A percentile compares a stretch with the other conserved stretches of the same genome.
Evolutionary conservation across 2,329 filamentous ascomycete genomes (phyloP).

Genomic region (Sclerotinia borealis): DNA sequence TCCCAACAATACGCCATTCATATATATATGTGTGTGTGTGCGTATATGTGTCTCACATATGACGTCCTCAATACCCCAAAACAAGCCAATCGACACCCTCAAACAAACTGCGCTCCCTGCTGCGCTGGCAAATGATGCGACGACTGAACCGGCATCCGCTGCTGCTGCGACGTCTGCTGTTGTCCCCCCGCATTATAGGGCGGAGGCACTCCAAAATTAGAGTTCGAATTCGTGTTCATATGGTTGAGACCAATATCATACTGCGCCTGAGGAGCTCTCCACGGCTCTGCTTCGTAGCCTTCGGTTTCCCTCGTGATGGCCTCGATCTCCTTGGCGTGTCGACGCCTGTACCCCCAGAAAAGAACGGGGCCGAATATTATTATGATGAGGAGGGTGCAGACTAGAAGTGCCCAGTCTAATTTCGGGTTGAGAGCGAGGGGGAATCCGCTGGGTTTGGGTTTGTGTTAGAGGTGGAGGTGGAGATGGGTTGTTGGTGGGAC

Average conservation of each 20-base stretch:
- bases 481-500: not conserved
- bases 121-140: not conserved
- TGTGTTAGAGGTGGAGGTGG: not conserved
- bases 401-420: constrained; percentile 44
- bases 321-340: not conserved
- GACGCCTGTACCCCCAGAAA: constrained; percentile 17
- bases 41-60: not conserved
- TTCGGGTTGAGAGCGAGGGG: constrained; percentile 46
- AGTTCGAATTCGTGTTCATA: not conserved
- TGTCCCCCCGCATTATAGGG: not conserved
- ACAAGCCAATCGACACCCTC: not conserved
- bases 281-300: constrained; percentile 9
- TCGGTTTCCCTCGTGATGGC: not conserved
- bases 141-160: not conserved
- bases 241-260: constrained; percentile 5
- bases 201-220: not conserved
- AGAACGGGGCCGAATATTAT: constrained; percentile 32
- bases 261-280: constrained; percentile 4
- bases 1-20: too few species aligned
- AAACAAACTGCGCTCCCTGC: constrained; percentile 7
- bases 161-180: not conserved
- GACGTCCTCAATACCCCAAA: not conserved
- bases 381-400: constrained; percentile 40
- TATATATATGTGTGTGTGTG: too few species aligned
- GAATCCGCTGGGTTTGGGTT: constrained; percentile 45